Evolutionary conservation across 805 yeast species (phyloP), one percentile per base, ranked within the genome.

Genomic region (Ogataea paraovalis): DNA sequence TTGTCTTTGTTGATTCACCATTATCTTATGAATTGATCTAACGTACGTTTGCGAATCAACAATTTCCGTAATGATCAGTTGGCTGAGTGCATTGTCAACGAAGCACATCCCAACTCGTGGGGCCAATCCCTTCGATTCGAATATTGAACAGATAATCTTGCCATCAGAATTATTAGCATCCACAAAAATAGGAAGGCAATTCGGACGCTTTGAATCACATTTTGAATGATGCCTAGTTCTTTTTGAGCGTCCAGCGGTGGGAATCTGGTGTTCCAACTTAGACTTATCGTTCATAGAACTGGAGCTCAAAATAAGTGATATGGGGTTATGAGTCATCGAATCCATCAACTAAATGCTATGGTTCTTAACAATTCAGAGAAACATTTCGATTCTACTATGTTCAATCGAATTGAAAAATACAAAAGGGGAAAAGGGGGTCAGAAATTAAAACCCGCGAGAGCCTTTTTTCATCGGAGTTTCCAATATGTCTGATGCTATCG

Each of bases 31-130:
- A 8, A 75, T 56, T 0, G 77, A 71, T 40, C 78, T 58, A 2
- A 74, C 73, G 46, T 64, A 74, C 0, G 77, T 74, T 50, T 70
- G 77, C 0, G 79, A 69, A 52, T 75, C 80, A 18, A 66, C 57
- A 13, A 69, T 60, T 13, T 66, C 68, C 13, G 73, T 64, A 18
- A 72, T 44, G 2, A 60, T 60, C 47, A 75, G 46, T 32, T 62
- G 67, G 3, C 76, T 77, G 0, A 72, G 69, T 30, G 59, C 64
- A 13, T 66, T 55, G 43, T 69, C 62, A 4, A 72, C 45, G 37
- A 72, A 62, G 41, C 76, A 72, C 4, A 73, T 43, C 2, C 79
- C 79, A 8, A 75, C 66, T 2, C 37, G 45, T 1, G 66, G 61
- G 0, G 58, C 44, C 4, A 60, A 19, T 1, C 54, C 52, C 22